A percentile compares a stretch with the other conserved stretches of the same genome.
Conservation (phyloP, 768 basidiomycete genomes). For the Lanmaoa pseudosensibilis region DNA sequence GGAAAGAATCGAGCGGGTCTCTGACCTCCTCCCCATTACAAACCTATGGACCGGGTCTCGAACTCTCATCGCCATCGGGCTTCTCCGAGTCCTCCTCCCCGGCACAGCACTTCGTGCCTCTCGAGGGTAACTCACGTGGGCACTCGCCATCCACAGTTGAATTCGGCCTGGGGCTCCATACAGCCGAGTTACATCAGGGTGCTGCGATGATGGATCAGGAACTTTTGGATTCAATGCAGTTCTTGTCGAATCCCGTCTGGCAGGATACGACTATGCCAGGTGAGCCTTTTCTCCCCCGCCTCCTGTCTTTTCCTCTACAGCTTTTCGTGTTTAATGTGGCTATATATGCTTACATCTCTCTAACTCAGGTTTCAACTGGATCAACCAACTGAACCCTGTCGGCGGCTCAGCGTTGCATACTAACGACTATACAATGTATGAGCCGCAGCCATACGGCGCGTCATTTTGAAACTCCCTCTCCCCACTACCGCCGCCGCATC, state of each 20-base stretch:
- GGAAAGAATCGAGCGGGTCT: constrained; percentile 9
- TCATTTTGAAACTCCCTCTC: constrained; percentile 2
- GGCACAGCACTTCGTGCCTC: constrained; percentile 36
- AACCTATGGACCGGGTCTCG: constrained; percentile 11
- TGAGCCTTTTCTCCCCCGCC: constrained; percentile 32
- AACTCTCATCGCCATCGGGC: constrained; percentile 26
- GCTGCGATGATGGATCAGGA: constrained; percentile 57
- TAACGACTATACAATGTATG: constrained; percentile 32
- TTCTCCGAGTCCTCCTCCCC: constrained; percentile 42
- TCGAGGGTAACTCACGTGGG: constrained; percentile 33
- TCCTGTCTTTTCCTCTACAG: neutral
- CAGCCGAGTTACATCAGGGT: constrained; percentile 44
- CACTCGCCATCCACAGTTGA: constrained; percentile 12
- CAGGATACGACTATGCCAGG: constrained; percentile 56
- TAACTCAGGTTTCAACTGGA: constrained; percentile 37
- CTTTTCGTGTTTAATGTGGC: neutral
- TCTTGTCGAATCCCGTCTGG: constrained; percentile 57
- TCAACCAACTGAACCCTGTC: constrained; percentile 29
- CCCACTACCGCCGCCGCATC: neutral
- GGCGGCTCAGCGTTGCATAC: constrained; percentile 17
- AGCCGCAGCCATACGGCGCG: constrained; percentile 17
- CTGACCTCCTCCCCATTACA: constrained; percentile 3
- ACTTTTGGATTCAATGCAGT: constrained; percentile 61
- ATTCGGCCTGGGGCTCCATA: constrained; percentile 19
- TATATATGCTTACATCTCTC: neutral